Base-by-base conservation (phyloP, 768 basidiomycete species). In the Rhodotorula babjevae region DNA sequence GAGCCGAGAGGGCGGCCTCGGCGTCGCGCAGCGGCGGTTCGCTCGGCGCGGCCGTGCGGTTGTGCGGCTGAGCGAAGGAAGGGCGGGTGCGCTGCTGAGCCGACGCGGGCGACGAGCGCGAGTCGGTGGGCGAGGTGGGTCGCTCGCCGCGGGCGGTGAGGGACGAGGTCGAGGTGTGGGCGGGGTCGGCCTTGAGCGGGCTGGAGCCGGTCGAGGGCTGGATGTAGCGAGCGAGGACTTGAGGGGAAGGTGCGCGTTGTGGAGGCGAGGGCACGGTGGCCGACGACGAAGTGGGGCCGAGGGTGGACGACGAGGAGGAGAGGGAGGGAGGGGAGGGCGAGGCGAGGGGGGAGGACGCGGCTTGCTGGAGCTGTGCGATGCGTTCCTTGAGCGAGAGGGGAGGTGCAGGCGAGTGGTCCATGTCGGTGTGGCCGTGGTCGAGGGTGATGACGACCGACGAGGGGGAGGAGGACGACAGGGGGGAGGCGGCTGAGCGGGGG, bases 281-380 rank as follows among this genome's bases (percentile, higher is more conserved):
- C 8, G 47, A 9, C 19, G 47, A 9, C 6, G 14, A 14, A 14
- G 44, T 46, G 44, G 44, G 44, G 44, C 44, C 44, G 44, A 46
- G 44, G 33, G 27, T 25, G 6, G 36, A 42, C 12, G 59, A 44
- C 19, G n/a, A 14, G 31, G 19, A 19, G 55, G 56, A 59, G 23
- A 44, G 15, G n/a, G 46, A 19, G 40, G n/a, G n/a, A n/a, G 19
- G 29, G 55, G 56, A 59, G 23, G 53, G 15, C 23, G 46, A 19
- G 40, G n/a, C 1, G 50, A 55, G 53, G n/a, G 60, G 42, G 11
- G 67, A 63, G 29, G 47, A 15, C 8, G 63, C 33, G 23, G 68
- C 64, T 21, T 65, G 63, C 11, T 73, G 52, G 33, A 73, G 72
- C 31, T 63, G 61, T 0, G 33, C 36, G 53, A 73, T 73, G 52